Evolutionary conservation across 2,329 filamentous ascomycete genomes (phyloP).

Genomic region (Fusarium newnesense): DNA sequence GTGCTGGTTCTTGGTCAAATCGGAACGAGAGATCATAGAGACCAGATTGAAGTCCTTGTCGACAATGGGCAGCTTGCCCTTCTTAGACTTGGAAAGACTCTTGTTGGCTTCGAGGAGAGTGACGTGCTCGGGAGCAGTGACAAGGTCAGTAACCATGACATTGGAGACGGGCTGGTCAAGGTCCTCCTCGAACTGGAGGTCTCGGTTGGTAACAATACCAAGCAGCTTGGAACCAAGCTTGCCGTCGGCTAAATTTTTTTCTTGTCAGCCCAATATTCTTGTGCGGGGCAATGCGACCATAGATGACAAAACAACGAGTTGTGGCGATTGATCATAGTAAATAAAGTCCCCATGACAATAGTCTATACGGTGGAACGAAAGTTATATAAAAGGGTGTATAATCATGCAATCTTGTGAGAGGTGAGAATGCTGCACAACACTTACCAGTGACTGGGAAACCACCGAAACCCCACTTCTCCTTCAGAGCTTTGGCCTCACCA

Average conservation of each 20-base stretch:
- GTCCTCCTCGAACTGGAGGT: constrained; percentile 95
- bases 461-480: constrained; percentile 98
- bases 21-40: constrained; percentile 91
- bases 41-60: constrained; percentile 86
- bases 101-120: constrained; percentile 89
- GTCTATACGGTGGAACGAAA: constrained; percentile 99
- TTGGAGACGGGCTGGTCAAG: constrained; percentile 77
- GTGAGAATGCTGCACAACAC: constrained; percentile 51
- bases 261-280: constrained; percentile 37
- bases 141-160: constrained; percentile 95
- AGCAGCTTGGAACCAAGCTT: constrained; percentile 95
- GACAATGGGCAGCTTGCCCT: constrained; percentile 96
- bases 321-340: constrained; percentile 48
- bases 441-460: constrained; percentile 98
- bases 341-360: constrained; percentile 78
- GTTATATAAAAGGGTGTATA: constrained; percentile 88
- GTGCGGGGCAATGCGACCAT: constrained; percentile 13
- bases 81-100: constrained; percentile 94
- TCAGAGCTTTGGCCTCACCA: constrained; percentile 88
- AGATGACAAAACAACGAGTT: constrained; percentile 21
- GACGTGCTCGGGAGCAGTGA: constrained; percentile 87
- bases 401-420: constrained; percentile 68
- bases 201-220: constrained; percentile 96
- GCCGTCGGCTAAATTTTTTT: constrained; percentile 76
- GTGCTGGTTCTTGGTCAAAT: constrained; percentile 98